Conservation (phyloP, 805 yeast species). For the Starmerella stellata region DNA sequence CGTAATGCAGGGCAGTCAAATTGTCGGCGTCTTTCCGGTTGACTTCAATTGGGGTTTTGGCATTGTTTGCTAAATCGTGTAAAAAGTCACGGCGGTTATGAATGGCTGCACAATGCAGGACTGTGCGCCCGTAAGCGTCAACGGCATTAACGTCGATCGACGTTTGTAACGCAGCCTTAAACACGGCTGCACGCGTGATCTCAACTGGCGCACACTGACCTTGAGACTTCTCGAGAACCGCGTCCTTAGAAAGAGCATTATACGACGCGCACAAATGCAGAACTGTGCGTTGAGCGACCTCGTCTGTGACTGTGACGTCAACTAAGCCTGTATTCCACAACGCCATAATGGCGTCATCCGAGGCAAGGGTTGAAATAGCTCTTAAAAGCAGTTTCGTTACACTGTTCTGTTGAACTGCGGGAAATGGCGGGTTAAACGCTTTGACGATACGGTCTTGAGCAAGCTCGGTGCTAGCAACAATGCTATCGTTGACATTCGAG, state of each 20-base stretch:
- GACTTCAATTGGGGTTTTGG: constrained; percentile 24
- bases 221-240: constrained; percentile 5
- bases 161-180: constrained; percentile 19
- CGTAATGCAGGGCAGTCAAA: constrained; percentile 61
- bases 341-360: constrained; percentile 40
- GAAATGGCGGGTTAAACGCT: background rate
- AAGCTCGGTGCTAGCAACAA: too few species aligned
- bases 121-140: constrained; percentile 45
- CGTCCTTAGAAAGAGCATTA: constrained; percentile 2
- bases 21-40: constrained; percentile 27
- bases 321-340: constrained; percentile 34
- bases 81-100: constrained; percentile 33
- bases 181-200: constrained; percentile 19
- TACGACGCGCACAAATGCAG: constrained; percentile 43
- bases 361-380: constrained; percentile 45
- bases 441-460: background rate
- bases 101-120: constrained; percentile 68
- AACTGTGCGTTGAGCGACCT: constrained; percentile 51
- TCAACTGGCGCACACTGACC: constrained; percentile 3
- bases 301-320: constrained; percentile 48
- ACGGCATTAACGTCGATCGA: constrained; percentile 19
- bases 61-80: constrained; percentile 26
- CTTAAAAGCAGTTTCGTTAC: constrained; percentile 57
- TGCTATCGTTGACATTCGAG: too few species aligned
- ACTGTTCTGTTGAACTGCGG: constrained; percentile 22